Evolutionary conservation across 2,329 filamentous ascomycete species (phyloP), one percentile per base, ranked within the genome.

Genomic region (Dactylellina drechsleri): DNA sequence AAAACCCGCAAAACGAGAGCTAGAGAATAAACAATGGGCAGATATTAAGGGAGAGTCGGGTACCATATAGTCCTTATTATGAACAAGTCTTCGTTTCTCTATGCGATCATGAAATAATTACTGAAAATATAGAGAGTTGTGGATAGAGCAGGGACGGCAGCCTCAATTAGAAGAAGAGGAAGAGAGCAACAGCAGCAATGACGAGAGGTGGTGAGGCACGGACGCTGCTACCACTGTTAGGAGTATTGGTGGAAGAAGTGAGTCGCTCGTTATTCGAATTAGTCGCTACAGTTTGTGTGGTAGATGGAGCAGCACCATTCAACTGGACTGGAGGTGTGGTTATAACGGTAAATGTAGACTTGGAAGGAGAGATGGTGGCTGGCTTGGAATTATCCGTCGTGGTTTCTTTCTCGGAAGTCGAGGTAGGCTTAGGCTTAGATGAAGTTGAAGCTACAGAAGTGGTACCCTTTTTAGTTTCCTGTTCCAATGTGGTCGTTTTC

Each of bases 161-260:
- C 7, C 7, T 62, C 15, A 23, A 28, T 66, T 67, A 74, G 31
- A 74, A 67, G 43, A 74, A 50, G 28, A 58, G 16, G 20, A 74
- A 74, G 26, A 74, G 36, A 6, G 62, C 62, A 6, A 53, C 20
- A 20, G 64, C 18, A 13, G 70, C 70, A 28, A 74, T 31, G 7
- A 74, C 26, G 18, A 74, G 50, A 47, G 70, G 31, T 5, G 62
- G 67, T 5, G 40, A 57, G 43, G 62, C 53, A 20, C 70, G 50
- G 23, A 67, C 36, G 41, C 23, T 52, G 52, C 26, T 45, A 18
- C 56, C 68, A 49, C 68, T 66, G 56, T 28, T 73, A 4, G 68
- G 60, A 31, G 26, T 40, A 20, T 23, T 43, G 4, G 68, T 61
- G 7, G 45, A 50, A 57, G 7, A 23, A 7, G 16, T 10, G n/a